Evolutionary conservation across 495 filamentous ascomycete species (phyloP), one percentile per base, ranked within the genome.

Genomic region (Xylaria intraflava): DNA sequence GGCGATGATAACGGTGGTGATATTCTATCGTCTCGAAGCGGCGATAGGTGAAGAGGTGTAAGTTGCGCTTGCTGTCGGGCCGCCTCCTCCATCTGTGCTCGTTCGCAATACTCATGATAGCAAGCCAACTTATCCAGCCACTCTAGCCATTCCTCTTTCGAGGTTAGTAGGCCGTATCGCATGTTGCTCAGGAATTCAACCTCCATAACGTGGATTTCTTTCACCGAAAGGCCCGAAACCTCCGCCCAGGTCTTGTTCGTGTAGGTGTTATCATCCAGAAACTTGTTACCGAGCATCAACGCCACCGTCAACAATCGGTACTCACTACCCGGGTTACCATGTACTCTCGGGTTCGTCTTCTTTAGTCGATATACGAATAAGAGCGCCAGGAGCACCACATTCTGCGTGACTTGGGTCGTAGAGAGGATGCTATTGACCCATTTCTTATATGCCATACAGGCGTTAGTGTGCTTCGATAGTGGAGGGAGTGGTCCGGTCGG

Each of bases 161-260:
- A 94, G 1, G 86, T 87, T 64, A 89, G 86, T 1, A 99, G 76
- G 57, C 86, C 89, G 66, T 99, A 99, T 61, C 90, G 83, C 82
- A 99, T 93, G 65, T 99, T 97, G 76, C 93, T 96, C 52, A 99
- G 77, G 62, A 99, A 99, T 68, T 99, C 94, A 0, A 99, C 94
- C 66, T 99, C 94, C 94, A 99, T 99, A 35, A 96, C 83, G 65
- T 99, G 94, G 38, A 99, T 95, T 69, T 99, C 94, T 48, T 83
- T 83, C 11, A 97, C 94, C 3, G 87, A 86, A 53, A 99, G 95
- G 16, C 89, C 86, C 22, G 94, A 96, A 39, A 99, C 94, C 60
- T 99, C 94, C 12, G 94, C 93, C 94, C 94, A 99, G 1, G 94
- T 97, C 76, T 97, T 96, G 76, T 99, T 99, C 47, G 94, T 97